Conservation (phyloP, 805 yeast genomes). For the Metschnikowia anglica region DNA sequence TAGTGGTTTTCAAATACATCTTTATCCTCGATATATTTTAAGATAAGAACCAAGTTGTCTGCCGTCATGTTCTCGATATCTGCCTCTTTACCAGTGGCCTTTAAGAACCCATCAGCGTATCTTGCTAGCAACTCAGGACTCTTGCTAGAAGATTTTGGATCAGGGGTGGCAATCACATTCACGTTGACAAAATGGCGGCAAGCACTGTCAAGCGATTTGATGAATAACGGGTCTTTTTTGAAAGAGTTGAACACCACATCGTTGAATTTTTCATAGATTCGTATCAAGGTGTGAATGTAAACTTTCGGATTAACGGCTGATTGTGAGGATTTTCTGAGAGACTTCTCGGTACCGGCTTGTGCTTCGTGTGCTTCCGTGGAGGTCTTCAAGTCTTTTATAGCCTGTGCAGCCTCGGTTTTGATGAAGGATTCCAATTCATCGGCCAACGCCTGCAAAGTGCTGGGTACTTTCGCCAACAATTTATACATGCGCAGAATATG, state of each 20-base stretch:
- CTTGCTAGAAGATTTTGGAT: slow-evolving; percentile 58
- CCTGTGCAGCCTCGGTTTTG: slow-evolving; percentile 44
- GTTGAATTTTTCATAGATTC: slow-evolving; percentile 66
- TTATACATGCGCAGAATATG: slow-evolving; percentile 78
- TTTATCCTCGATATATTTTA: slow-evolving; percentile 86
- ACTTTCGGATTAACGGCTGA: slow-evolving; percentile 64
- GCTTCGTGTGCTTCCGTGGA: slow-evolving; percentile 29
- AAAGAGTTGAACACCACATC: slow-evolving; percentile 66
- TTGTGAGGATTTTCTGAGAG: slow-evolving; percentile 21
- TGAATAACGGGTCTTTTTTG: slow-evolving; percentile 71
- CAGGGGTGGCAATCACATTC: slow-evolving; percentile 75
- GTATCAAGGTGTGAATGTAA: slow-evolving; percentile 75
- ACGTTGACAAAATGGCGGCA: slow-evolving; percentile 80
- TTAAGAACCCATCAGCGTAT: slow-evolving; percentile 81
- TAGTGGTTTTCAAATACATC: slow-evolving; percentile 94
- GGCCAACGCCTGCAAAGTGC: slow-evolving; percentile 76
- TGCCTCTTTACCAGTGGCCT: slow-evolving; percentile 66
- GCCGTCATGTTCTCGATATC: slow-evolving; percentile 75
- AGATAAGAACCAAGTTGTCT: slow-evolving; percentile 82
- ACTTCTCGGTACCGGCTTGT: slow-evolving; percentile 17
- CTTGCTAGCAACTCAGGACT: slow-evolving; percentile 92
- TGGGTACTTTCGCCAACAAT: slow-evolving; percentile 73
- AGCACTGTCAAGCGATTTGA: slow-evolving; percentile 85
- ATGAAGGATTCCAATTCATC: slow-evolving; percentile 71
- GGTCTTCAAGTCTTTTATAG: slow-evolving; percentile 54